These are phyloP conservation scores for Lasiodiplodia theobromae DNA, from an alignment of 2,329 filamentous ascomycete genomes.

Conservation along the genomic window DNA sequence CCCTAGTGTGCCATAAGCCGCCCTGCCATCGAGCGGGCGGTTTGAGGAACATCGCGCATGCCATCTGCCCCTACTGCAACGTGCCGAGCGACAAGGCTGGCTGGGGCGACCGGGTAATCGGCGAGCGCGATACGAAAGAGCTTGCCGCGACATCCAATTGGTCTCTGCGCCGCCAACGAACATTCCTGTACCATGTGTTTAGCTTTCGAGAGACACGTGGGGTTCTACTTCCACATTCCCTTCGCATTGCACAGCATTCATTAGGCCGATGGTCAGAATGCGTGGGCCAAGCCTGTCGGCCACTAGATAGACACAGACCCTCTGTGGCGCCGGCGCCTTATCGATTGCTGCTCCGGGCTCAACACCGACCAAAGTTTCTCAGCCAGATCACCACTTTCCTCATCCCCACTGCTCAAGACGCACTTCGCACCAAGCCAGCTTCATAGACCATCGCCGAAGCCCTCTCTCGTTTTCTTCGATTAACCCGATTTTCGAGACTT, in stretches of 20 bases:
- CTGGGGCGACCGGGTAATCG: not conserved
- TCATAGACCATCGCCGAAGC: not conserved
- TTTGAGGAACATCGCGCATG: not conserved
- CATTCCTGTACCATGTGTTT: not conserved
- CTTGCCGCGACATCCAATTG: slow-evolving; percentile 14
- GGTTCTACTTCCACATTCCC: not conserved
- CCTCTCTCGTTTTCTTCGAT: not conserved
- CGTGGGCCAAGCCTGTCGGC: not conserved
- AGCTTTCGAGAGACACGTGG: not conserved
- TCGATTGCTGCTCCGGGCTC: slow-evolving; percentile 10
- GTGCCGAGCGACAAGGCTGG: not conserved
- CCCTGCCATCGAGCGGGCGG: not conserved
- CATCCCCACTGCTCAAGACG: not conserved
- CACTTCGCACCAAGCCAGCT: not conserved
- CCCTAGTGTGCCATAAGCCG: slow-evolving; percentile 5
- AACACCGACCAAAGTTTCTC: slow-evolving; percentile 16
- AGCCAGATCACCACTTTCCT: not conserved
- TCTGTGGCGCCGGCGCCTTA: slow-evolving; percentile 5
- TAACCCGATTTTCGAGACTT: not conserved
- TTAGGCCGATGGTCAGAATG: not conserved
- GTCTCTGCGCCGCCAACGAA: not conserved
- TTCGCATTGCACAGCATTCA: not conserved
- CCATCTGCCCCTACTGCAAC: slow-evolving; percentile 3
- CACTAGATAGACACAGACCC: slow-evolving; percentile 2
- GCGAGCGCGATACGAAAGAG: not conserved